Conservation (phyloP, 1,139 yeast genomes). For the Sugiyamaella japonica region DNA sequence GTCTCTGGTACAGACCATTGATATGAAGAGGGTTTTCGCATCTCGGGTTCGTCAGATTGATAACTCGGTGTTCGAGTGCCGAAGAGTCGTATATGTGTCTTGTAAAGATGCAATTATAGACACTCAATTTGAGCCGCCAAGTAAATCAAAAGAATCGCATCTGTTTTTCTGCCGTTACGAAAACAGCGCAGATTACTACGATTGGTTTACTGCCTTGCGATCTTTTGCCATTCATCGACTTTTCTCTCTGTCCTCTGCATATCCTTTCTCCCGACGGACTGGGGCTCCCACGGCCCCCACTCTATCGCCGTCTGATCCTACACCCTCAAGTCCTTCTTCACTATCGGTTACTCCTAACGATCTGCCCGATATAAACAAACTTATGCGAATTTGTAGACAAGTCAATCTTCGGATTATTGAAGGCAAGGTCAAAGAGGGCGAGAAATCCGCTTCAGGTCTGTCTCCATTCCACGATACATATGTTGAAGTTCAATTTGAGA, state of each 20-base stretch:
- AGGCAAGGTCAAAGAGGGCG: slow-evolving; percentile 50
- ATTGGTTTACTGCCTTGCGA: slow-evolving; percentile 76
- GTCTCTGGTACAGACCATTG: slow-evolving; percentile 59
- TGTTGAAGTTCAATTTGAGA: slow-evolving; percentile 58
- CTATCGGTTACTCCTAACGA: background rate
- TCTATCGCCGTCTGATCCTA: slow-evolving; percentile 5
- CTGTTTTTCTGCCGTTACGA: slow-evolving; percentile 55
- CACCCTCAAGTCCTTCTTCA: background rate
- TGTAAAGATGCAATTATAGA: slow-evolving; percentile 19
- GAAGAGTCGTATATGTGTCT: slow-evolving; percentile 46
- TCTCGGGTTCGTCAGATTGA: slow-evolving; percentile 71
- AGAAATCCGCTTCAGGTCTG: slow-evolving; percentile 1
- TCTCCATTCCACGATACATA: slow-evolving; percentile 39
- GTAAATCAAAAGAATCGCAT: slow-evolving; percentile 17
- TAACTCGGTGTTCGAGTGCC: slow-evolving; percentile 62
- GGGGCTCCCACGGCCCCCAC: background rate
- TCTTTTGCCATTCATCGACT: slow-evolving; percentile 66
- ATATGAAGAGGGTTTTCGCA: slow-evolving; percentile 55
- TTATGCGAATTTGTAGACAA: slow-evolving; percentile 56
- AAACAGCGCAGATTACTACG: slow-evolving; percentile 70
- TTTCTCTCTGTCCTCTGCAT: slow-evolving; percentile 37
- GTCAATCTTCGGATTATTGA: slow-evolving; percentile 64
- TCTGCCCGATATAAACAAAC: slow-evolving; percentile 27
- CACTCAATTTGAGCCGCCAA: slow-evolving; percentile 18
- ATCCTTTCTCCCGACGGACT: background rate